Percentiles rank a stretch among this genome's conserved stretches.
These are phyloP conservation scores for Gleditsia sinensis DNA, from an alignment of 306 rosid genomes.

Conservation along the genomic window DNA sequence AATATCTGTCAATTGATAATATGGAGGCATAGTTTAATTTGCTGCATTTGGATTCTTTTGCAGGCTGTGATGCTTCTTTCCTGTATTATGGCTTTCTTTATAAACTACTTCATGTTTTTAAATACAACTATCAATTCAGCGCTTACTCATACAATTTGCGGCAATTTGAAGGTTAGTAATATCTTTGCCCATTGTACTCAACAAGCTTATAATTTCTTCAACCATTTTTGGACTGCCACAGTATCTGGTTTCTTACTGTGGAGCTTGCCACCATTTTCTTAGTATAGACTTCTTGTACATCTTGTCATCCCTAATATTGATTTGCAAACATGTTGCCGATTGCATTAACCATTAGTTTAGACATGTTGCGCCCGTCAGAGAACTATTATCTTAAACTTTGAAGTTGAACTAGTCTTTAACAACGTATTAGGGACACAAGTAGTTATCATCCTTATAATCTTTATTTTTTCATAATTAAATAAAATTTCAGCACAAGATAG, in stretches of 20 bases:
- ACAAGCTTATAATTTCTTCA: neutral
- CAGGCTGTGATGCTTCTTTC: slow-evolving; percentile 83
- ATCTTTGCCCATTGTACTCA: neutral
- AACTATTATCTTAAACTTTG: too few species aligned
- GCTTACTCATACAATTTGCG: slow-evolving; percentile 81
- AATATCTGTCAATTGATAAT: neutral
- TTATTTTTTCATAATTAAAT: too few species aligned
- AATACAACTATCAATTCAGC: slow-evolving; percentile 86
- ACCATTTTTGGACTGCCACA: neutral
- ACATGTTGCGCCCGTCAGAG: neutral
- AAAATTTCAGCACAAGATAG: too few species aligned
- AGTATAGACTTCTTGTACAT: neutral
- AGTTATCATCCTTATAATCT: too few species aligned
- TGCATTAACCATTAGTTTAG: neutral
- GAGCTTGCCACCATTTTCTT: neutral
- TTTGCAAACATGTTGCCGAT: neutral
- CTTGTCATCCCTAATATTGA: neutral
- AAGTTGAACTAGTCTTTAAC: too few species aligned
- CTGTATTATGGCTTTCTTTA: slow-evolving; percentile 67
- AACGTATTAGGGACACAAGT: too few species aligned
- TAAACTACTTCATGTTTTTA: slow-evolving; percentile 74
- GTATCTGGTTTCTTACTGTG: too few species aligned
- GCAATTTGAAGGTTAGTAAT: slow-evolving; percentile 51
- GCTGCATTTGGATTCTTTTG: slow-evolving; percentile 35
- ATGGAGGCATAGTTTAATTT: slow-evolving; percentile 29